A percentile compares a stretch with the other conserved stretches of the same genome.
phyloP scores from a whole-genome alignment of 345 rosid species.

The Syzygium aromaticum region DNA sequence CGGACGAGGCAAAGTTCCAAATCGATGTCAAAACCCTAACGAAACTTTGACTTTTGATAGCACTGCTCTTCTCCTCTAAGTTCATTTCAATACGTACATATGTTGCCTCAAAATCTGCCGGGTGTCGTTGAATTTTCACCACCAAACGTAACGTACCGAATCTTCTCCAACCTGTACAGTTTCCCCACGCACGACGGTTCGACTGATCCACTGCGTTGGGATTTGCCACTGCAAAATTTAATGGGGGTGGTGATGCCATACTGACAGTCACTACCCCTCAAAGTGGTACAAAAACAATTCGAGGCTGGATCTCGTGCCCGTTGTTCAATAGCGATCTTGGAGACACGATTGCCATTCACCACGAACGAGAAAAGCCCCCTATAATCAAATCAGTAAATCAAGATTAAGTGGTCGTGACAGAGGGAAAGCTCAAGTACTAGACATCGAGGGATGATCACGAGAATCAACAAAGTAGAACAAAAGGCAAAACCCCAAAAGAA shows the following conservation, averaged over 20 bases:
- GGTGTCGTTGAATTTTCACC: background rate
- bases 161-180: background rate
- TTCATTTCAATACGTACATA: background rate
- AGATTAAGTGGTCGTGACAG: background rate
- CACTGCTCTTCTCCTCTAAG: background rate
- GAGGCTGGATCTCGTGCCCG: background rate
- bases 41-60: background rate
- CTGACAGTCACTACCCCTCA: background rate
- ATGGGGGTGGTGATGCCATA: background rate
- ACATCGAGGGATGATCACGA: background rate
- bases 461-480: background rate
- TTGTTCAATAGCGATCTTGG: background rate
- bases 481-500: background rate
- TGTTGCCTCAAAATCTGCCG: background rate
- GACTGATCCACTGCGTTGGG: background rate
- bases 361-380: background rate
- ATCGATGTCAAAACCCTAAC: background rate
- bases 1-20: background rate
- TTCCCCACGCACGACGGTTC: background rate
- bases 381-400: background rate
- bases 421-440: background rate
- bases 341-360: background rate
- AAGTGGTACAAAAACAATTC: background rate
- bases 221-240: background rate
- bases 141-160: background rate